Evolutionary conservation across 75 land plant genomes (phyloP), one percentile per base, ranked within the genome.

Genomic region (Ceratopteris richardii): DNA sequence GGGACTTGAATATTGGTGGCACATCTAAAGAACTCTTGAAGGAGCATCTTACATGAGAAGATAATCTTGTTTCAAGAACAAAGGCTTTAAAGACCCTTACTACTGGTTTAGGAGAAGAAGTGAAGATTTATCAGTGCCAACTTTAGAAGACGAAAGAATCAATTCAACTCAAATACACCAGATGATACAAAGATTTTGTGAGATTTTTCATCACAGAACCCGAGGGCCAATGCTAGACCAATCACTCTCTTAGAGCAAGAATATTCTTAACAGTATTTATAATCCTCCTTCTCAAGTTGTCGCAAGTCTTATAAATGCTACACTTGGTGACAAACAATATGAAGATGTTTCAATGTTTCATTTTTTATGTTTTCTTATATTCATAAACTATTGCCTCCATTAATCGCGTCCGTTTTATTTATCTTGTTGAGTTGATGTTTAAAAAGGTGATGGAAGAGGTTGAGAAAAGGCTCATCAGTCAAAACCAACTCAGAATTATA

Each of bases 341-440:
- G 90, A 82, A 10, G 98, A 93, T 63, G 82, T 93, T 40, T 86
- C 98, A 54, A n/a, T n/a, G n/a, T n/a, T n/a, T n/a, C n/a, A n/a
- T n/a, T n/a, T n/a, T n/a, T n/a, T n/a, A n/a, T n/a, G n/a, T n/a
- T n/a, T n/a, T n/a, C n/a, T n/a, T n/a, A n/a, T n/a, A n/a, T n/a
- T n/a, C n/a, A n/a, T n/a, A n/a, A n/a, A n/a, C n/a, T n/a, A n/a
- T n/a, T n/a, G n/a, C n/a, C n/a, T n/a, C n/a, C n/a, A n/a, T n/a
- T n/a, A n/a, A n/a, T n/a, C n/a, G n/a, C n/a, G n/a, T n/a, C n/a
- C n/a, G n/a, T n/a, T n/a, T n/a, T n/a, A n/a, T n/a, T n/a, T n/a
- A n/a, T n/a, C 81, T 91, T 18, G 82, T 92, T 44, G 97, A 83
- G 37, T 80, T 78, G 54, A 72, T 92, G 62, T 60, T 92, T 70